Conservation (phyloP, 2,329 filamentous ascomycete genomes). For the Esteya vermicola region DNA sequence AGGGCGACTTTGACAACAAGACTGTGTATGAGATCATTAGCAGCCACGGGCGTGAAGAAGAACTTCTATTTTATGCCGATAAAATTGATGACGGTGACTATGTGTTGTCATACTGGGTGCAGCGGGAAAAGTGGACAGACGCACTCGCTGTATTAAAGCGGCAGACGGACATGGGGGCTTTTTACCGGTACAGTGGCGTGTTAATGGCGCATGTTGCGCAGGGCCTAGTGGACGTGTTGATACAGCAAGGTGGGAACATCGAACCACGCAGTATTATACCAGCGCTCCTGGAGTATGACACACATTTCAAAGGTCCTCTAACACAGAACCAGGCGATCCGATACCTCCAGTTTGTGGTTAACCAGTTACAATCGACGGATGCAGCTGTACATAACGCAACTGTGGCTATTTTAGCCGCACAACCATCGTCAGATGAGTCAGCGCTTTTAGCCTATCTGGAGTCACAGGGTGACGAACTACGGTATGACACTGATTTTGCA, state of each 20-base stretch:
- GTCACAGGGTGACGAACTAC: conserved; percentile 71
- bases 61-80: conserved; percentile 82
- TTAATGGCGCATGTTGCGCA: conserved; percentile 78
- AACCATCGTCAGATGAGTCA: conserved; percentile 69
- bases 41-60: conserved; percentile 86
- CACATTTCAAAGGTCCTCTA: conserved; percentile 52
- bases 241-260: conserved; percentile 72
- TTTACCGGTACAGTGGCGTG: conserved; percentile 95
- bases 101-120: conserved; percentile 92
- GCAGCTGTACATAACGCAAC: conserved; percentile 94
- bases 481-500: conserved; percentile 92
- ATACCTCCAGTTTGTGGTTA: conserved; percentile 87
- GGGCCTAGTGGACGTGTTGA: conserved; percentile 87
- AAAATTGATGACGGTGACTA: conserved; percentile 86
- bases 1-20: conserved; percentile 73
- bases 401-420: conserved; percentile 87
- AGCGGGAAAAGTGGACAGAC: conserved; percentile 82
- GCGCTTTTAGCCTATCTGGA: conserved; percentile 80
- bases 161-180: conserved; percentile 82
- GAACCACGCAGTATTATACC: conserved; percentile 82
- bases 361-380: conserved; percentile 64
- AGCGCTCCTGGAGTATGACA: conserved; percentile 86
- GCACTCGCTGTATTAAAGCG: conserved; percentile 80
- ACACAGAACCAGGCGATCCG: conserved; percentile 79
- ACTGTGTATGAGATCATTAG: conserved; percentile 93